phyloP scores from a whole-genome alignment of 345 rosid species.

The Reutealis trisperma region DNA sequence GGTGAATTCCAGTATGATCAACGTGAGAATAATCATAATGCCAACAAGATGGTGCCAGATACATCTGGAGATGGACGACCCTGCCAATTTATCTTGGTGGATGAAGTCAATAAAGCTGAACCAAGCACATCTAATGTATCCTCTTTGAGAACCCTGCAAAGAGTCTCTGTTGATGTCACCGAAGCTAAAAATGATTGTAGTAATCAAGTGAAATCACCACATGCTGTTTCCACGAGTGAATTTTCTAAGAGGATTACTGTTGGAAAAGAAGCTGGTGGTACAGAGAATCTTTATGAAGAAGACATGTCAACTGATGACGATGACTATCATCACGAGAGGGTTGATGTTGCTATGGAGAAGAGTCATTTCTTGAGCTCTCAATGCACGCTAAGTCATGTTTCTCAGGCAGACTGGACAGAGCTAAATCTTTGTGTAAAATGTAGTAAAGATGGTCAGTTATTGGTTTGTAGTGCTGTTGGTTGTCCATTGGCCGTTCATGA shows the following conservation, averaged over 20 bases:
- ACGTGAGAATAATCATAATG: conserved; percentile 14
- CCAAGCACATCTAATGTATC: conserved; percentile 16
- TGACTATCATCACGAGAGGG: conserved; percentile 23
- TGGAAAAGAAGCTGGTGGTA: conserved; percentile 12
- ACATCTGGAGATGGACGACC: conserved; percentile 6
- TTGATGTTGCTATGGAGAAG: conserved; percentile 39
- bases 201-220: neutral
- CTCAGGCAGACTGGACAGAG: conserved; percentile 30
- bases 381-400: conserved; percentile 20
- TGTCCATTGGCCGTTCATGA: conserved; percentile 56
- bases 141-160: neutral
- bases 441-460: conserved; percentile 43
- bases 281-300: conserved; percentile 24
- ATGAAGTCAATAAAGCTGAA: conserved; percentile 24
- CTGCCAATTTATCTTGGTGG: conserved; percentile 1
- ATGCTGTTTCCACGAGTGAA: conserved; percentile 13
- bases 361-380: conserved; percentile 40
- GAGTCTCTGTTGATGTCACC: conserved; percentile 13
- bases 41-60: conserved; percentile 9
- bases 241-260: conserved; percentile 8
- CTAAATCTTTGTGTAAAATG: conserved; percentile 57
- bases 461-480: conserved; percentile 42
- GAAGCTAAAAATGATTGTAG: conserved; percentile 3
- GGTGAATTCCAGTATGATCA: conserved; percentile 19
- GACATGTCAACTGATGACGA: conserved; percentile 31